Evolutionary conservation across 2,329 filamentous ascomycete genomes (phyloP).

Genomic region (Stemphylium vesicarium): DNA sequence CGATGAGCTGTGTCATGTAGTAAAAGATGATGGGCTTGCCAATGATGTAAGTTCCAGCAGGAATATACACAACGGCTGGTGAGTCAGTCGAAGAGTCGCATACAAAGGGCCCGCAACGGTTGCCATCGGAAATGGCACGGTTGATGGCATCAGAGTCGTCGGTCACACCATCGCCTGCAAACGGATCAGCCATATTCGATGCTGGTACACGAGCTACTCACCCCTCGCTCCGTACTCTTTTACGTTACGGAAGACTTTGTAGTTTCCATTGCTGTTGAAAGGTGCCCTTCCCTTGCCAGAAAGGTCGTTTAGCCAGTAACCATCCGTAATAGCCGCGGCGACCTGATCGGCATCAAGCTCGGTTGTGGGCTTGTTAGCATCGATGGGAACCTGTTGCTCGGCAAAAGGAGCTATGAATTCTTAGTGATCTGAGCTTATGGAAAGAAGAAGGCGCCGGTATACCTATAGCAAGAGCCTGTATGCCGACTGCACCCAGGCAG

Average conservation of each 20-base stretch:
- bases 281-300: constrained; percentile 52
- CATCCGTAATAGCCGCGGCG: constrained; percentile 17
- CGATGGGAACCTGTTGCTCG: background rate
- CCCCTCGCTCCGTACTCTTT: constrained; percentile 54
- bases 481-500: constrained; percentile 39
- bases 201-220: constrained; percentile 11
- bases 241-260: constrained; percentile 54
- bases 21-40: constrained; percentile 63
- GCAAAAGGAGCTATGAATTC: constrained; percentile 14
- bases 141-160: constrained; percentile 64
- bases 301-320: constrained; percentile 54
- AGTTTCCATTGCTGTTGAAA: constrained; percentile 47
- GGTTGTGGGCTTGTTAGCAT: background rate
- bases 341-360: constrained; percentile 2
- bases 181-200: constrained; percentile 14
- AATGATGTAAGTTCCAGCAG: constrained; percentile 62
- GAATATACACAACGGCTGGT: constrained; percentile 65
- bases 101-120: constrained; percentile 52
- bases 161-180: constrained; percentile 46
- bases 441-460: background rate
- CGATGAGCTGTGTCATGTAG: constrained; percentile 69
- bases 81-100: constrained; percentile 58
- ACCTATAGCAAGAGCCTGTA: constrained; percentile 31
- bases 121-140: constrained; percentile 52
- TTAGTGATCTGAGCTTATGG: constrained; percentile 3